These are phyloP conservation scores for Kluyveromyces lactis DNA, from an alignment of 805 yeast species.

Conservation along the genomic window DNA sequence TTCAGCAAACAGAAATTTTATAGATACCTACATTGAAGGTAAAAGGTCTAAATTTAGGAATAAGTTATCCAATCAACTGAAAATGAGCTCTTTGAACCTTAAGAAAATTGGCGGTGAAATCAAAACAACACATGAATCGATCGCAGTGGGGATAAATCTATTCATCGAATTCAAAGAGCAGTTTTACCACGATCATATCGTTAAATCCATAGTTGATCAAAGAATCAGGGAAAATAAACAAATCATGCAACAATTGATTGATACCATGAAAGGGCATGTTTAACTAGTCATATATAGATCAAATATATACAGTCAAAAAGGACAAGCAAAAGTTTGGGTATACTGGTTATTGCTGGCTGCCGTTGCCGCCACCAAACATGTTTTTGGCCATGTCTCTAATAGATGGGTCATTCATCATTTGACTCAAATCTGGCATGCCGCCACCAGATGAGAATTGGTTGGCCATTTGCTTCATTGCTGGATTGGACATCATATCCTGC, in stretches of 20 bases:
- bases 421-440: constrained; percentile 52
- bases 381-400: constrained; percentile 62
- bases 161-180: constrained; percentile 44
- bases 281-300: not conserved
- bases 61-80: constrained; percentile 32
- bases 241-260: not conserved
- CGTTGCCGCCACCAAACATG: constrained; percentile 49
- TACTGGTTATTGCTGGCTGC: constrained; percentile 6
- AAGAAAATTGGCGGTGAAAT: constrained; percentile 39
- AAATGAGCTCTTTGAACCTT: constrained; percentile 36
- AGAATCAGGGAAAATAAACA: constrained; percentile 1
- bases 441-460: constrained; percentile 63
- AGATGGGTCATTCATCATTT: constrained; percentile 75
- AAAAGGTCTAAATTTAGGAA: constrained; percentile 41
- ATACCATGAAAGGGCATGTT: not conserved
- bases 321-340: not conserved
- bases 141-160: constrained; percentile 57
- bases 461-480: constrained; percentile 79
- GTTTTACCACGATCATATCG: constrained; percentile 15
- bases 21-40: constrained; percentile 39
- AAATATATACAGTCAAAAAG: not conserved
- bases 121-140: constrained; percentile 45
- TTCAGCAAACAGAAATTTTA: not conserved
- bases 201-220: not conserved
- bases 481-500: constrained; percentile 68